Base-by-base conservation (phyloP, 257 asterid species). In the Penstemon davidsonii region DNA sequence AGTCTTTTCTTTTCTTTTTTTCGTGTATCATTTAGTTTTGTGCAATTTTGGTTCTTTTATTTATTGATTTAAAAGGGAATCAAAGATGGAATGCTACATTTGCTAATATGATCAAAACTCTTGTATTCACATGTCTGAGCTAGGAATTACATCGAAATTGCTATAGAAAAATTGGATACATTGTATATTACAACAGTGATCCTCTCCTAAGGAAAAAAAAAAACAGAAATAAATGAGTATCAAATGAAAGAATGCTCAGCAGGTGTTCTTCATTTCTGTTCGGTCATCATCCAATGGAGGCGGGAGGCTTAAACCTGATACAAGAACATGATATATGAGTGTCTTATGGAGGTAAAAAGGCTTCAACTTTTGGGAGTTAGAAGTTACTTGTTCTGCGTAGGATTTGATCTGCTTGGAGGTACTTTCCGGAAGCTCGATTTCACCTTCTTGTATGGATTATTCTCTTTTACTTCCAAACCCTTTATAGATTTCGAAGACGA, bases 341-440 rank as follows among this genome's bases (percentile, higher is more conserved):
- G 54, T 70, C 75, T 54, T 54, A 71, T 33, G 70, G 71, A 46
- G 60, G 69, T 25, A 52, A 63, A 71, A 56, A 40, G 41, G 63
- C 70, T 72, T 7, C 10, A 71, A 69, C 76, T 64, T 75, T 43
- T 38, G 9, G 42, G 33, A 25, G 33, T 25, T n/a, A 56, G 75
- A 74, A 69, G 80, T 83, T 83, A 86, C 89, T 82, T 83, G 82
- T 86, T 86, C 79, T 86, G 88, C n/a, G 78, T 86, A 33, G 89
- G 92, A 73, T 84, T 85, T 45, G 85, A 83, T 75, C 80, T 74
- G 82, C 86, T 86, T 68, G 86, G 87, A 42, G 89, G 89, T 75
- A 84, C 67, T 75, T 54, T 73, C 41, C 80, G 56, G 53, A 78
- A 76, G 76, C 83, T 84, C 3, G 92, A 76, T 36, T 76, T 78